phyloP scores from a whole-genome alignment of 805 yeast genomes.

The Candida montana region DNA sequence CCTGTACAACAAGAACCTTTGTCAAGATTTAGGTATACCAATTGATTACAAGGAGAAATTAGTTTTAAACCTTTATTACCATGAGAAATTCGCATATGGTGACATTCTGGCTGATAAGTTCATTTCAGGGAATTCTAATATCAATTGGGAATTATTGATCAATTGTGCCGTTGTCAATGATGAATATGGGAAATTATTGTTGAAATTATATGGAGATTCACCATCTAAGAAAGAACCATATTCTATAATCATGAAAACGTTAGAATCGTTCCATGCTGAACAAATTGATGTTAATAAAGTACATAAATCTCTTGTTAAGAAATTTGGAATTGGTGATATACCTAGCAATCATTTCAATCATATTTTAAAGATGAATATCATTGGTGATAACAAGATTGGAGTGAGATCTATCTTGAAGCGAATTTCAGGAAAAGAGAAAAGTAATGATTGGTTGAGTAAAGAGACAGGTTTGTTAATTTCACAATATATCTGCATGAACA shows the following conservation, averaged over 20 bases:
- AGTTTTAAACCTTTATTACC: constrained; percentile 14
- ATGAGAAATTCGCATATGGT: constrained; percentile 13
- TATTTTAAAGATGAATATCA: constrained; percentile 13
- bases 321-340: constrained; percentile 15
- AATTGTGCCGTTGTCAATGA: constrained; percentile 11
- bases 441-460: constrained; percentile 12
- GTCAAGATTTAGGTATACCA: constrained; percentile 7
- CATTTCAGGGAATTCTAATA: background rate
- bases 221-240: constrained; percentile 4
- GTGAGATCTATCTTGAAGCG: constrained; percentile 12
- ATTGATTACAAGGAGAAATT: constrained; percentile 11
- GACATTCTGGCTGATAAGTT: constrained; percentile 4
- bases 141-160: constrained; percentile 16
- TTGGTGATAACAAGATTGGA: constrained; percentile 10
- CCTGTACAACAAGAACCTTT: constrained; percentile 1
- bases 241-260: constrained; percentile 7
- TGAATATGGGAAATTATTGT: constrained; percentile 1
- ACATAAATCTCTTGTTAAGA: constrained; percentile 12
- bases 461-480: constrained; percentile 13
- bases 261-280: constrained; percentile 7
- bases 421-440: constrained; percentile 1
- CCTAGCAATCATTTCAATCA: constrained; percentile 13
- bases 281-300: constrained; percentile 11
- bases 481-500: constrained; percentile 8
- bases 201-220: constrained; percentile 8